Evolutionary conservation across 208 protist species (phyloP).

Genomic region (Leishmania gerbilli): DNA sequence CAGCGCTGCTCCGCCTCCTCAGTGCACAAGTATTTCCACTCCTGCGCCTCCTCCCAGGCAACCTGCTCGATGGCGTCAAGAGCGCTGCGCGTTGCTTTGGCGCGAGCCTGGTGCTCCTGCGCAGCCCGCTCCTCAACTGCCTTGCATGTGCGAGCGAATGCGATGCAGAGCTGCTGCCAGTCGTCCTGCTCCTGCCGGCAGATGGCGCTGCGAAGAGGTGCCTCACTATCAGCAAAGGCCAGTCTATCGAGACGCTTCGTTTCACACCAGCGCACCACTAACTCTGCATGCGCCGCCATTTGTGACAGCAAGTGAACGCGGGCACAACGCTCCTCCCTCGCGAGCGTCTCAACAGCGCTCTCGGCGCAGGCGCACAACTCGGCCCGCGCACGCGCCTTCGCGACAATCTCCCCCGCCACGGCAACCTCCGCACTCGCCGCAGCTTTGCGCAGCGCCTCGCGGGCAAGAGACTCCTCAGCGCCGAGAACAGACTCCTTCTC

Average conservation of each 20-base stretch:
- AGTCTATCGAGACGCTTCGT: conserved; percentile 24
- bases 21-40: conserved; percentile 6
- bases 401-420: conserved; percentile 34
- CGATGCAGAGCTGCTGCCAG: conserved; percentile 14
- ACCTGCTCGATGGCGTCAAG: neutral
- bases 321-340: conserved; percentile 46
- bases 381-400: conserved; percentile 25
- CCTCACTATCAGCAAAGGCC: conserved; percentile 35
- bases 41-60: conserved; percentile 13
- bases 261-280: conserved; percentile 41
- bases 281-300: conserved; percentile 51
- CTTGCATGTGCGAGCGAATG: neutral
- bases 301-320: conserved; percentile 47
- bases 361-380: conserved; percentile 29
- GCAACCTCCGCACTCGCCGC: conserved; percentile 29
- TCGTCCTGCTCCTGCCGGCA: conserved; percentile 37
- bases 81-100: neutral
- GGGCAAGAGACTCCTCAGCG: conserved; percentile 38
- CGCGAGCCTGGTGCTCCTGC: conserved; percentile 10
- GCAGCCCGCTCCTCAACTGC: conserved; percentile 7
- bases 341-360: conserved; percentile 24
- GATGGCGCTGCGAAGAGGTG: conserved; percentile 29
- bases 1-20: conserved; percentile 3
- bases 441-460: conserved; percentile 15
- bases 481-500: conserved; percentile 12